Percentiles rank a stretch among this genome's conserved stretches.
Conservation (phyloP, 2,329 filamentous ascomycete species). For the Phialophora macrospora region DNA sequence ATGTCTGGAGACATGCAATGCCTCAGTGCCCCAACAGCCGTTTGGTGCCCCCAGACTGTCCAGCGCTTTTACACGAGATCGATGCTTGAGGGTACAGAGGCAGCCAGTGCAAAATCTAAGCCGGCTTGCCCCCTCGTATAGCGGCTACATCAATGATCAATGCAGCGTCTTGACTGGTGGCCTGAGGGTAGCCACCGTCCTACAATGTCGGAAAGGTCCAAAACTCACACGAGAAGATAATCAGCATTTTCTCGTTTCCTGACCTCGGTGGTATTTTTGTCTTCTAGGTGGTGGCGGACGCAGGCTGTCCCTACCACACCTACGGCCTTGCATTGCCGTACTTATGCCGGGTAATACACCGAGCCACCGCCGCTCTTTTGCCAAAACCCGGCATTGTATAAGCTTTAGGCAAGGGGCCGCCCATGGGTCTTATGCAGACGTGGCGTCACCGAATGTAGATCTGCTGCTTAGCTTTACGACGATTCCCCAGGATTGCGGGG, state of each 20-base stretch:
- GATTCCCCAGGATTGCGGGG: constrained; percentile 7
- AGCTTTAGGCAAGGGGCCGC: not conserved
- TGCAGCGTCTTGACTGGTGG: not conserved
- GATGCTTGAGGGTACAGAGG: not conserved
- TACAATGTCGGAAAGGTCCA: not conserved
- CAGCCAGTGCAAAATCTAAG: not conserved
- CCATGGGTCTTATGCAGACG: not conserved
- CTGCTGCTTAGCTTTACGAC: not conserved
- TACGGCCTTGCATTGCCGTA: not conserved
- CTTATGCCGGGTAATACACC: not conserved
- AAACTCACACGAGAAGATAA: not conserved
- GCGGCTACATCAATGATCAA: not conserved
- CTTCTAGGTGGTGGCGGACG: not conserved
- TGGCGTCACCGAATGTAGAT: constrained; percentile 9
- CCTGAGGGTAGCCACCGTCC: not conserved
- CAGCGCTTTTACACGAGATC: not conserved
- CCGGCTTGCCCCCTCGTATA: not conserved
- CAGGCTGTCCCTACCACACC: not conserved
- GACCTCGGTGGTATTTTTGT: not conserved
- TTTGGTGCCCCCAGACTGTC: not conserved
- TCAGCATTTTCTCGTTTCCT: not conserved
- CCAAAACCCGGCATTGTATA: not conserved
- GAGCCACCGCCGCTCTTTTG: not conserved
- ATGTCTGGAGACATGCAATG: not conserved
- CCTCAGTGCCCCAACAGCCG: not conserved